Base-by-base conservation (phyloP, 169 alveolate genomes). In the Eimeria zaria region DNA sequence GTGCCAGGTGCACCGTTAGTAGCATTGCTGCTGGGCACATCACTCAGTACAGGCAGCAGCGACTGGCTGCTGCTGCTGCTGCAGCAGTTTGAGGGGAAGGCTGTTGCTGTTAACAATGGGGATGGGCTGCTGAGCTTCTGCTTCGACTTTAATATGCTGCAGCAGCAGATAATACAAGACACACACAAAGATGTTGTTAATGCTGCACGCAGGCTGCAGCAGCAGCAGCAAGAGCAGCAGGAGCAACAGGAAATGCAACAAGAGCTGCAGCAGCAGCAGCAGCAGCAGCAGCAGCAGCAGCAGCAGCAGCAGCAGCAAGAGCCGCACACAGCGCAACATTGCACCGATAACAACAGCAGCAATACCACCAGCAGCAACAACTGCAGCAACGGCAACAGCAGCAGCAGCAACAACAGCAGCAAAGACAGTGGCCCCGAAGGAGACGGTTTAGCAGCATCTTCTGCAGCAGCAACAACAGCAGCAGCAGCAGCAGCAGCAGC, bases 31-130 rank as follows among this genome's bases (percentile, higher is more conserved):
- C 71, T 81, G 14, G 90, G 90, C 3, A 81, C 90, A 6, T 81
- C 90, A 0, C 69, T 81, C 18, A 81, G 53, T 3, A 81, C 90
- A 20, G 55, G 48, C 69, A 81, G 90, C 73, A 81, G 90, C 48
- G 90, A 81, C 71, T 81, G 90, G 90, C 71, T 81, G 90, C 90
- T 81, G 67, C 71, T 81, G 90, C 71, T 81, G 90, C 71, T 81
- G 90, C 90, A 81, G 46, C 90, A 81, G 44, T 81, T 81, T 39
- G 48, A 48, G 9, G 90, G 90, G 0, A 39, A 27, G 55, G 90
- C 90, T 14, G 33, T 44, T 1, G 73, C 73, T 9, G 73, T 81
- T 1, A 81, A 81, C 48, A 81, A 81, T n/a, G 90, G 90, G 16
- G 90, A 48, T 14, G 90, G 90, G 44, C 69, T n/a, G n/a, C 69